Base-by-base conservation (phyloP, 1,139 yeast species). In the Sugiyamaella pinicola region DNA sequence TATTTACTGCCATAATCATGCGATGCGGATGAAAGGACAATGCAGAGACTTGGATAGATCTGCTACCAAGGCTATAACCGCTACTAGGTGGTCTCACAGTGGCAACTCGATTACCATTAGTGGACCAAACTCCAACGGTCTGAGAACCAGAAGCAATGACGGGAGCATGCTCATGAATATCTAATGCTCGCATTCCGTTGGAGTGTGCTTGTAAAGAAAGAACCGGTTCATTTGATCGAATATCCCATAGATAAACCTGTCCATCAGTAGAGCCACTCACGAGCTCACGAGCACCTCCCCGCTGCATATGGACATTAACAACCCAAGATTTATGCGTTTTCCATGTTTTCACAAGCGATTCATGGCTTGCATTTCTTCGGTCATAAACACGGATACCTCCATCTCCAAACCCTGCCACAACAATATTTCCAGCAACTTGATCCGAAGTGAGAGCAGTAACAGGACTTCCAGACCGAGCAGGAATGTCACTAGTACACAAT, bases 101-200 rank as follows among this genome's bases (percentile, higher is more conserved):
- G 0, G 88, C 74, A 12, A 90, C 74, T 50, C 82, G 68, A 55
- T 85, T 87, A 4, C 98, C 98, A 0, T 85, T 75, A 0, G 96
- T 90, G 3, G 96, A 84, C 89, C 95, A 91, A 8, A 91, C 73
- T 43, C 87, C 85, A n/a, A 90, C 84, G 41, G 80, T 77, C 58
- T 84, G 85, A 3, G 95, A 84, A 0, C 96, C 98, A 1, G 96
- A 85, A 9, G 90, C 89, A 59, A 91, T 81, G 0, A 91, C 78
- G 0, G 99, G 98, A 0, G 99, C 99, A 70, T 93, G 99, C 64
- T 93, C 99, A 70, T 93, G 99, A 2, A 88, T 81, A 62, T 87
- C 88, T 55, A 89, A 76, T 29, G 88, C 79, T 13, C 95, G 79
- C 78, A 90, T 80, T 7, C 83, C 82, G 50, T 77, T 77, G 19